Evolutionary conservation across 2,329 filamentous ascomycete species (phyloP).

Genomic region (Fusarium sp.): DNA sequence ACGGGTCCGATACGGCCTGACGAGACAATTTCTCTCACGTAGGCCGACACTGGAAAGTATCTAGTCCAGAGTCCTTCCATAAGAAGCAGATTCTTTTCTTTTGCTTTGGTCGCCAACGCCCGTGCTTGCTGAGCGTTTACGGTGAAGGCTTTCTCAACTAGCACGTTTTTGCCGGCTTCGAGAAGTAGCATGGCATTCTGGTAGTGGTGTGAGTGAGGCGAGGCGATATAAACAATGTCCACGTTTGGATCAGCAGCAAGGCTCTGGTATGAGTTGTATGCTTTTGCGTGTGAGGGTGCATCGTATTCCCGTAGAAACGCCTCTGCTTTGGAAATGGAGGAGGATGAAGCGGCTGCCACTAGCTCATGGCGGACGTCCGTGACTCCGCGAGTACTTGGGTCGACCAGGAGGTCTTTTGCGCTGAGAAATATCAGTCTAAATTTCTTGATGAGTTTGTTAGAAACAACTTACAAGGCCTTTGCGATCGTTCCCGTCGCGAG

Average conservation of each 20-base stretch:
- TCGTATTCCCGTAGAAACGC: conserved; percentile 79
- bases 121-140: no score
- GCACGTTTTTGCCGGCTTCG: no score
- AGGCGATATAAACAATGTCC: no score
- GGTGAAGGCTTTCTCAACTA: no score
- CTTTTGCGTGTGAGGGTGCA: conserved; percentile 75
- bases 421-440: not conserved
- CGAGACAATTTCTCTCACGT: conserved; percentile 74
- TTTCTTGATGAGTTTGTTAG: not conserved
- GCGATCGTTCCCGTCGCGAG: conserved; percentile 17
- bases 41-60: conserved; percentile 85
- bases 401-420: conserved; percentile 78
- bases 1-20: conserved; percentile 71
- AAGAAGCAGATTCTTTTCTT: no score
- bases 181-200: no score
- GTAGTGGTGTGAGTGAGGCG: no score
- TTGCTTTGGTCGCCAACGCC: no score
- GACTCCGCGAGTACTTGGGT: conserved; percentile 77
- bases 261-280: conserved; percentile 84
- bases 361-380: conserved; percentile 81
- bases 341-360: conserved; percentile 84
- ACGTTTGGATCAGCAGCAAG: conserved; percentile 51
- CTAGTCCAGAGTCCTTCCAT: conserved; percentile 54
- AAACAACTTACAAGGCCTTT: conserved; percentile 6
- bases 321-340: conserved; percentile 75